A percentile compares a stretch with the other conserved stretches of the same genome.
These are phyloP conservation scores for Lentinula lateritia DNA, from an alignment of 768 basidiomycete genomes.

Conservation along the genomic window DNA sequence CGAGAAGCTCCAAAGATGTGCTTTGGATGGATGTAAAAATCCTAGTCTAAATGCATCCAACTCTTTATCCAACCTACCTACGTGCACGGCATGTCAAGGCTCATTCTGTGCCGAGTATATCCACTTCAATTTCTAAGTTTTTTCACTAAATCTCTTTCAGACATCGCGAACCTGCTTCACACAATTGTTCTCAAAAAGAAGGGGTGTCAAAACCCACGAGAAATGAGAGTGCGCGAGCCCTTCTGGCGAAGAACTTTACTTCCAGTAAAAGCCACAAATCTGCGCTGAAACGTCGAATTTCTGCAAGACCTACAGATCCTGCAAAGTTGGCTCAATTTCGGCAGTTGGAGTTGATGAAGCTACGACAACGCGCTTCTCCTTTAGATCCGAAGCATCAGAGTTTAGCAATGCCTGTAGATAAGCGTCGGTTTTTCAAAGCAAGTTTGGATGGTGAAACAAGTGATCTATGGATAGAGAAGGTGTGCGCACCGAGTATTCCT, in stretches of 20 bases:
- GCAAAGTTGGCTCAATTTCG: conserved; percentile 48
- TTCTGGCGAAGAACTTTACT: conserved; percentile 51
- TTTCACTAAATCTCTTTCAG: conserved; percentile 28
- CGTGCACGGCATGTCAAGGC: conserved; percentile 47
- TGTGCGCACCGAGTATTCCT: conserved; percentile 20
- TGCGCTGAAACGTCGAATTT: conserved; percentile 12
- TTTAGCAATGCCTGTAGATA: conserved; percentile 39
- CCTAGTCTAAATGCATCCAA: conserved; percentile 37
- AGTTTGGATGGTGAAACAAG: conserved; percentile 22
- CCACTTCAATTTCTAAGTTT: conserved; percentile 1
- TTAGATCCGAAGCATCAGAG: conserved; percentile 53
- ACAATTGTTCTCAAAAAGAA: conserved; percentile 38
- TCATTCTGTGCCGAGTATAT: conserved; percentile 64
- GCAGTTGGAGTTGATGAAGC: conserved; percentile 64
- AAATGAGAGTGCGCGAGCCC: conserved; percentile 43
- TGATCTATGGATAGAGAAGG: conserved; percentile 72
- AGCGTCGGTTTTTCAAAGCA: conserved; percentile 57
- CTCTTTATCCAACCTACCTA: conserved; percentile 19
- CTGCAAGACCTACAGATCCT: conserved; percentile 38
- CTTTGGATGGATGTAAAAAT: conserved; percentile 45
- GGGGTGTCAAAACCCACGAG: conserved; percentile 18
- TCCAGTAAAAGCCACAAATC: conserved; percentile 15
- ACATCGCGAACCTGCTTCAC: conserved; percentile 63
- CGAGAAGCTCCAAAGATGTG: conserved; percentile 41
- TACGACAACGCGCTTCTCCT: conserved; percentile 65